Evolutionary conservation across 1,284 basidiomycete genomes (phyloP), one percentile per base, ranked within the genome.

Genomic region (Hymenochaete sp.): DNA sequence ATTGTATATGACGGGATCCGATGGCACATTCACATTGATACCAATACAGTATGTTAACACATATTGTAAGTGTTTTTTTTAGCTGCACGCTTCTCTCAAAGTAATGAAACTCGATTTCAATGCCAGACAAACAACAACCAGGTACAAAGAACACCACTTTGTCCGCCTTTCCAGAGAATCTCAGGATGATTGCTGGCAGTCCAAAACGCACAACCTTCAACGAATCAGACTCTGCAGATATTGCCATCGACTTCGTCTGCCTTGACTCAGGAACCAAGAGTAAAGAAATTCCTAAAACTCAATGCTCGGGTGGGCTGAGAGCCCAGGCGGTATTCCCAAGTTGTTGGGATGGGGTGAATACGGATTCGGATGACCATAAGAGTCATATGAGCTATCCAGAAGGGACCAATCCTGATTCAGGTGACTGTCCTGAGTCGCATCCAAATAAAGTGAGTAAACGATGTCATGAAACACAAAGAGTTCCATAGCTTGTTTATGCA

Each of bases 251-350:
- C 44, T 70, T 63, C 53, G 56, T 65, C 28, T 71, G 69, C 49
- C 59, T 68, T 51, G 61, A 67, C 47, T 67, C 64, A 11, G 29
- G 11, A 57, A 57, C 55, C 11, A 55, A 62, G 49, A 59, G 59
- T 5, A 52, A 58, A 24, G 52, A 59, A 48, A 59, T 62, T 49
- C 54, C 53, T 40, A 53, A 59, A 19, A 57, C 59, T 27, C 56
- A 53, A 31, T 71, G 67, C 52, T 62, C 65, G 2, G 53, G 61
- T 40, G 68, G 67, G 27, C 59, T 70, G 43, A 64, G 68, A 22
- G 60, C 62, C 5, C 69, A 71, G 53, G 62, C 70, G 8, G 67
- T 67, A 57, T 68, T 70, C 58, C 67, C 65, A 4, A 57, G 57
- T 32, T 71, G 69, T 57, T 71, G 69, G 69, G 65, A 71, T 47